Base-by-base conservation (phyloP, 2,329 filamentous ascomycete species). In the Sarocladium oryzae region DNA sequence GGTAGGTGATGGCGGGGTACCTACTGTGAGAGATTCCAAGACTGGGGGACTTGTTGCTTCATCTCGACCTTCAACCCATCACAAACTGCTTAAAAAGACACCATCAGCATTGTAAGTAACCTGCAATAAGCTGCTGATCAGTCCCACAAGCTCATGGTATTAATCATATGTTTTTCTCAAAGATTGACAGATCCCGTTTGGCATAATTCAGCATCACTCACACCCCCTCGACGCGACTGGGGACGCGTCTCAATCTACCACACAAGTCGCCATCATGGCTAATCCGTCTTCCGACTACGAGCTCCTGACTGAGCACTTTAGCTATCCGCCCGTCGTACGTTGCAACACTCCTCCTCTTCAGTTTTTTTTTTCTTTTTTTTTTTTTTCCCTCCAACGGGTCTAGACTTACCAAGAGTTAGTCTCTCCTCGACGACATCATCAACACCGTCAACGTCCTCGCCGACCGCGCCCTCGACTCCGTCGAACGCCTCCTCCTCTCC, bases 401-500 rank as follows among this genome's bases (percentile, higher is more conserved):
- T 30, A 7, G 7, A 30, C 28, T 30, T 30, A 30, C 28, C 28
- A 30, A 7, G 7, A 30, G 13, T 30, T 30, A 96, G 91, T 88
- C 88, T 55, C 82, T 99, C 37, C 86, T 99, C 63, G 93, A 99
- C 80, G 92, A 97, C 71, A 91, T 97, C 60, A 96, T 97, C 73
- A 96, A 97, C 75, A 88, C 86, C 51, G 84, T 96, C 68, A 99
- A 97, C 73, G 88, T 92, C 62, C 81, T 96, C 61, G 86, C 93
- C 62, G 93, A 95, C 69, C 86, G 86, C 66, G 91, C 89, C 51
- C 84, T 96, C 61, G 88, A 89, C 61, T 89, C 87, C 54, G 84
- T 97, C 57, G 93, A 97, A 69, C 81, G 83, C 51, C 88, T 89
- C 1, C 82, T 99, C 18, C 75, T 89, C 46, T 78, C 79, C 49